These are phyloP conservation scores for Gentiana straminea DNA, from an alignment of 257 asterid species.

Conservation along the genomic window DNA sequence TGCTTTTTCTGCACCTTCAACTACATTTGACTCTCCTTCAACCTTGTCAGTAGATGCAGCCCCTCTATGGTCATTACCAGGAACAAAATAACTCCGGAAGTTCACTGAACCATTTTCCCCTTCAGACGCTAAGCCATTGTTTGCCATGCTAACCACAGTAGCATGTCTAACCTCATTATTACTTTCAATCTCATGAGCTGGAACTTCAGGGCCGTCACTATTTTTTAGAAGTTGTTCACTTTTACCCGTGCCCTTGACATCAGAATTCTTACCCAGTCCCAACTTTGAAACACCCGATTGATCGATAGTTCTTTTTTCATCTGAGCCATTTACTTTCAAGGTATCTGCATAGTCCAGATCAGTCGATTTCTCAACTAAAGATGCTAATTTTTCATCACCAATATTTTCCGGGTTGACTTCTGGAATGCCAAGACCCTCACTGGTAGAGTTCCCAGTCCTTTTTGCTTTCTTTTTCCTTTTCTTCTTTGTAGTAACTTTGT, in stretches of 20 bases:
- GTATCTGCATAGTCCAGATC: conserved; percentile 5
- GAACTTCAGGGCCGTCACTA: conserved; percentile 5
- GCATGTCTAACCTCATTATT: conserved; percentile 16
- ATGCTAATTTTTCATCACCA: conserved; percentile 20
- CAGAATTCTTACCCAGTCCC: conserved; percentile 11
- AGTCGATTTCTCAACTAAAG: conserved; percentile 21
- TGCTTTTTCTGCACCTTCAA: conserved; percentile 8
- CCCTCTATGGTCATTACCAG: conserved; percentile 22
- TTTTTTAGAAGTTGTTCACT: conserved; percentile 3
- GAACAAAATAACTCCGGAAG: conserved; percentile 53
- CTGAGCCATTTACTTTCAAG: conserved; percentile 5
- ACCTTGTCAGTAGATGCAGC: conserved; percentile 14
- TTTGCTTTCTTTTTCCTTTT: conserved; percentile 26
- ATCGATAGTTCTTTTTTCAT: conserved; percentile 12
- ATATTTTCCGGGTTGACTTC: conserved; percentile 20
- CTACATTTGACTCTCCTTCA: conserved; percentile 9
- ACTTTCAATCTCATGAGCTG: conserved; percentile 8
- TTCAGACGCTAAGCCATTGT: conserved; percentile 14
- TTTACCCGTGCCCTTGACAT: background rate
- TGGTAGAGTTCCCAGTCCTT: conserved; percentile 21
- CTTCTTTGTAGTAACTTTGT: conserved; percentile 14
- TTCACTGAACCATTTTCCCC: conserved; percentile 27
- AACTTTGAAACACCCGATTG: conserved; percentile 6
- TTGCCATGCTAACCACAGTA: conserved; percentile 19
- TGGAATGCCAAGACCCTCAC: conserved; percentile 23